Conservation (phyloP, 495 filamentous ascomycete genomes). For the Penicillium salamii region DNA sequence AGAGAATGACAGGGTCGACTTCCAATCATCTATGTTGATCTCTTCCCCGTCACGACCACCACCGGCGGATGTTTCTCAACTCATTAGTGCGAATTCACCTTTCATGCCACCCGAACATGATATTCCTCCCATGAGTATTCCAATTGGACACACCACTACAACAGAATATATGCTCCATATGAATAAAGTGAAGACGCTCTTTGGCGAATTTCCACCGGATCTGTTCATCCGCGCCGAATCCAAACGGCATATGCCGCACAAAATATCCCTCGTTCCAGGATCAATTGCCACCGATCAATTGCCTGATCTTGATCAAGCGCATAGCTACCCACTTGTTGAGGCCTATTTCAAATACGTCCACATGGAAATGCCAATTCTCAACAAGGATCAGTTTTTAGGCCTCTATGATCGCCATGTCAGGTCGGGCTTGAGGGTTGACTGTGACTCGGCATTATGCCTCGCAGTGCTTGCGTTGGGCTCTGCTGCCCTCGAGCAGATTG, state of each 20-base stretch:
- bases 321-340: background rate
- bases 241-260: constrained; percentile 1
- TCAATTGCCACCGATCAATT: background rate
- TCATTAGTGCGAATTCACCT: background rate
- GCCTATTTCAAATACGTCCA: constrained; percentile 3
- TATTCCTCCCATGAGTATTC: constrained; percentile 9
- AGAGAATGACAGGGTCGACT: background rate
- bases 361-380: constrained; percentile 2
- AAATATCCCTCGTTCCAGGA: background rate
- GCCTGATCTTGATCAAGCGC: background rate
- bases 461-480: constrained; percentile 2
- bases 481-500: constrained; percentile 1
- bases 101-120: constrained; percentile 4
- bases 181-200: constrained; percentile 1
- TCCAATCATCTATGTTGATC: background rate
- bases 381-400: background rate
- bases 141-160: constrained; percentile 4
- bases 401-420: background rate
- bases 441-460: constrained; percentile 4
- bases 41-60: constrained; percentile 2
- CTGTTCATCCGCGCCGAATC: constrained; percentile 7
- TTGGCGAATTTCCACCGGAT: constrained; percentile 8
- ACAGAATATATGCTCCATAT: constrained; percentile 4
- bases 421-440: background rate
- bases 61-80: background rate